phyloP scores from a whole-genome alignment of 2,329 filamentous ascomycete species.

The Geosmithia morbida region DNA sequence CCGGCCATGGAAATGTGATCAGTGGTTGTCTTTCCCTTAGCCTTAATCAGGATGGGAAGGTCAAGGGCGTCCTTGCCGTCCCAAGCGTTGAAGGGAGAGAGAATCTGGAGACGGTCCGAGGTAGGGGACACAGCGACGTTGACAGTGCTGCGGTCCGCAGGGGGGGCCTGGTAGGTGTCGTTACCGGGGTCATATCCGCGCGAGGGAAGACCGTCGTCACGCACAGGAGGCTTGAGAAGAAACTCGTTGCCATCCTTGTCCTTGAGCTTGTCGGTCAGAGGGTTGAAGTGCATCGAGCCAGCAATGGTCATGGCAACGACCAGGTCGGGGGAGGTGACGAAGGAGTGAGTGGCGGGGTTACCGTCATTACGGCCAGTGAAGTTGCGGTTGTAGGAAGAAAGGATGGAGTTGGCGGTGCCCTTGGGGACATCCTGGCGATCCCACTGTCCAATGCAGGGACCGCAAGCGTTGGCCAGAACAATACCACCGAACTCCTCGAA shows the following conservation, averaged over 20 bases:
- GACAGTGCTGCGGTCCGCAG: conserved; percentile 59
- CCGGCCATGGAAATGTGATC: conserved; percentile 97
- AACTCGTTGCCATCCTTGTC: conserved; percentile 96
- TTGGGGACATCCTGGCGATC: conserved; percentile 88
- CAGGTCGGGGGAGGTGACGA: conserved; percentile 81
- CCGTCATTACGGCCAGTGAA: conserved; percentile 97
- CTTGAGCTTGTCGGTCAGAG: conserved; percentile 80
- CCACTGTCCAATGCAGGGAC: conserved; percentile 90
- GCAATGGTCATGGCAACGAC: conserved; percentile 78
- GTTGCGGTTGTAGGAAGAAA: conserved; percentile 99
- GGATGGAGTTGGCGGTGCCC: conserved; percentile 88
- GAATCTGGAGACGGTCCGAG: conserved; percentile 88
- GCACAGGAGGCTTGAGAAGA: conserved; percentile 60
- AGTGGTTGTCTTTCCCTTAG: conserved; percentile 89
- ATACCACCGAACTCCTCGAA: conserved; percentile 94
- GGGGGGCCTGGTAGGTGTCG: conserved; percentile 94
- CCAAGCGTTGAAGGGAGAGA: conserved; percentile 77
- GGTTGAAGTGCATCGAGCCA: conserved; percentile 85
- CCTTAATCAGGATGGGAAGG: conserved; percentile 91
- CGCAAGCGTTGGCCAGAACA: conserved; percentile 90
- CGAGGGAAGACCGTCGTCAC: conserved; percentile 63
- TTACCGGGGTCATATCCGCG: conserved; percentile 80
- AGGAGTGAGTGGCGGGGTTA: conserved; percentile 88
- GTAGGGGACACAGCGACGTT: conserved; percentile 71
- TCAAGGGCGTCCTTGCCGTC: conserved; percentile 78